Base-by-base conservation (phyloP, 1,139 yeast species). In the Saccharomyces hybrid region DNA sequence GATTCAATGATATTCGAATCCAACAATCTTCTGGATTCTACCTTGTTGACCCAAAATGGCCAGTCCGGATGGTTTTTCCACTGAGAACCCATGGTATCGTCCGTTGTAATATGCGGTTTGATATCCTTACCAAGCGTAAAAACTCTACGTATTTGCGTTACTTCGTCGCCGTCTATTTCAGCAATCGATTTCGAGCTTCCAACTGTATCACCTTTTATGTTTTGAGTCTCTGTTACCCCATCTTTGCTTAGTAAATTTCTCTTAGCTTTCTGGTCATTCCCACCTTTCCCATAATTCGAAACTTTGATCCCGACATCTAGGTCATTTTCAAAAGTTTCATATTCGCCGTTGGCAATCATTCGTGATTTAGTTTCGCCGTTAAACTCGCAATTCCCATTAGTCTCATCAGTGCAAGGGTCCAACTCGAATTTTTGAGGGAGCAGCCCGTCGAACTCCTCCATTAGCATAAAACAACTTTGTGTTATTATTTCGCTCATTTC, bases 1-100 rank as follows among this genome's bases (percentile, higher is more conserved):
- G 90, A 82, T 65, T 87, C 95, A 29, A 87, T 83, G 1, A 89
- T 82, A 64, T 85, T 90, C 0, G 95, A 93, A 50, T 91, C 76
- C 58, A 87, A 78, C 52, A 83, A 70, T 63, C 81, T 84, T 54
- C 77, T 77, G 41, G 79, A 74, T 56, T 80, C 83, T 60, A 76
- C 64, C 2, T 64, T 59, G 51, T 74, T 70, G 9, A 68, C 56
- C 70, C 72, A 73, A 5, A 74, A 57, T 7, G 82, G 79, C 59
- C 66, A 60, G 47, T 72, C 55, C 2, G 58, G 57, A 6, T 58
- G 55, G 9, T 54, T 46, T 41, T 27, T 47, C 67, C 69, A 64
- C 23, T 44, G 46, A 11, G 23, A 20, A 20, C 25, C 44, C 16
- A 8, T 9, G 11, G 20, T 38, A 11, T 38, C 44, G 26, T 38